These are phyloP conservation scores for Melanogaster broomeanus DNA, from an alignment of 768 basidiomycete genomes.

Conservation along the genomic window DNA sequence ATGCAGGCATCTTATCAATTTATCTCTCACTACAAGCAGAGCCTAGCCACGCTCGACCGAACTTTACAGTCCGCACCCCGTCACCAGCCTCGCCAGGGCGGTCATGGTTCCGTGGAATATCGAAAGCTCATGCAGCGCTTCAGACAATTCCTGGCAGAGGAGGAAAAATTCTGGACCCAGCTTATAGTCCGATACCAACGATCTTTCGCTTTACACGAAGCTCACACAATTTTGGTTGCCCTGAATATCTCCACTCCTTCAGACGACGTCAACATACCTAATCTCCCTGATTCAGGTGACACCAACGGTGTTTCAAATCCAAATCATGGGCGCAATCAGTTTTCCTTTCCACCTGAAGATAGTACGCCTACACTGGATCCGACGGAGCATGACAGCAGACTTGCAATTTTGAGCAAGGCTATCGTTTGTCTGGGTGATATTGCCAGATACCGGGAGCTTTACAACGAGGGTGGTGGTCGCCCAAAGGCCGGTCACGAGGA, in stretches of 20 bases:
- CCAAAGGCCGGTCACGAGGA: conserved; percentile 72
- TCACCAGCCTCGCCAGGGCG: conserved; percentile 38
- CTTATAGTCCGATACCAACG: conserved; percentile 75
- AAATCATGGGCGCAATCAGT: conserved; percentile 53
- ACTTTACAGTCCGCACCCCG: conserved; percentile 44
- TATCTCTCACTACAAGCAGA: conserved; percentile 81
- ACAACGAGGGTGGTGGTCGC: conserved; percentile 70
- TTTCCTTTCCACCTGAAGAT: conserved; percentile 65
- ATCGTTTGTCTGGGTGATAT: conserved; percentile 94
- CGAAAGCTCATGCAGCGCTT: conserved; percentile 88
- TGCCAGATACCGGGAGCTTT: conserved; percentile 89
- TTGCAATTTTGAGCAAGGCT: conserved; percentile 84
- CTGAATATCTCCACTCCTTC: conserved; percentile 54
- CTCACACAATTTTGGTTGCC: conserved; percentile 52
- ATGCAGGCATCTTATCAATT: conserved; percentile 89
- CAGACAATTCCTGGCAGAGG: conserved; percentile 83
- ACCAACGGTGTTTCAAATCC: conserved; percentile 22
- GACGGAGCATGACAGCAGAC: conserved; percentile 49
- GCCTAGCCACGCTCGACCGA: conserved; percentile 66
- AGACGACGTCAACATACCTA: conserved; percentile 36
- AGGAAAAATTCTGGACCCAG: conserved; percentile 90
- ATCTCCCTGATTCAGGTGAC: conserved; percentile 20
- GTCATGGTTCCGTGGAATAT: conserved; percentile 73
- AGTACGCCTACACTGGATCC: conserved; percentile 38
- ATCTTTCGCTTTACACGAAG: conserved; percentile 70